Conservation (phyloP, 2,329 filamentous ascomycete genomes). For the Gnomoniopsis sp. region DNA sequence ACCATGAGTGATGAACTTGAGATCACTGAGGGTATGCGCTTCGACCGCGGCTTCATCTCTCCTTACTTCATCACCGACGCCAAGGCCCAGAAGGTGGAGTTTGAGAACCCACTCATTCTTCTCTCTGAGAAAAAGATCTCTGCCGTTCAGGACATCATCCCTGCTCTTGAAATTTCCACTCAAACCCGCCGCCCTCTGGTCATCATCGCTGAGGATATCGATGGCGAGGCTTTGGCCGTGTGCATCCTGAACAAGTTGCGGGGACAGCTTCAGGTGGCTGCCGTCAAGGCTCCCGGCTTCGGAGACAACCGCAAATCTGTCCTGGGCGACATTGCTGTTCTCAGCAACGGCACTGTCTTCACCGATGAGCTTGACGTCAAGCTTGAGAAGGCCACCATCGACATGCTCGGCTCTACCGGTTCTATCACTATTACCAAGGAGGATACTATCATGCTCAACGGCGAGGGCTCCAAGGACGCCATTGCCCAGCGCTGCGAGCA, state of each 20-base stretch:
- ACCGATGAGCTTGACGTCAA: slow-evolving; percentile 98
- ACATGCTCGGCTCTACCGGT: slow-evolving; percentile 94
- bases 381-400: slow-evolving; percentile 94
- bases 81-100: slow-evolving; percentile 99
- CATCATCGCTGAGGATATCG: slow-evolving; percentile 99
- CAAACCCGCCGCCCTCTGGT: slow-evolving; percentile 92
- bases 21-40: slow-evolving; percentile 99
- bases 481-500: slow-evolving; percentile 97
- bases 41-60: slow-evolving; percentile 97
- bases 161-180: slow-evolving; percentile 93
- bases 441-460: slow-evolving; percentile 98
- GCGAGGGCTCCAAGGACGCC: slow-evolving; percentile 89
- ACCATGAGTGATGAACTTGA: slow-evolving; percentile 96
- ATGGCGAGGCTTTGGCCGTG: slow-evolving; percentile 95
- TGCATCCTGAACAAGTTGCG: slow-evolving; percentile 99
- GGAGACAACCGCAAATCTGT: slow-evolving; percentile 99
- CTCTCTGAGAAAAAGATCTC: slow-evolving; percentile 99
- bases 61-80: slow-evolving; percentile 99
- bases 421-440: slow-evolving; percentile 99
- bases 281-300: slow-evolving; percentile 98
- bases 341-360: slow-evolving; percentile 97
- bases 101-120: slow-evolving; percentile 98
- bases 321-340: slow-evolving; percentile 90
- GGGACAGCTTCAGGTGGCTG: slow-evolving; percentile 96
- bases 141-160: slow-evolving; percentile 97